Base-by-base conservation (phyloP, 1,139 yeast species). In the Scheffersomyces titani region DNA sequence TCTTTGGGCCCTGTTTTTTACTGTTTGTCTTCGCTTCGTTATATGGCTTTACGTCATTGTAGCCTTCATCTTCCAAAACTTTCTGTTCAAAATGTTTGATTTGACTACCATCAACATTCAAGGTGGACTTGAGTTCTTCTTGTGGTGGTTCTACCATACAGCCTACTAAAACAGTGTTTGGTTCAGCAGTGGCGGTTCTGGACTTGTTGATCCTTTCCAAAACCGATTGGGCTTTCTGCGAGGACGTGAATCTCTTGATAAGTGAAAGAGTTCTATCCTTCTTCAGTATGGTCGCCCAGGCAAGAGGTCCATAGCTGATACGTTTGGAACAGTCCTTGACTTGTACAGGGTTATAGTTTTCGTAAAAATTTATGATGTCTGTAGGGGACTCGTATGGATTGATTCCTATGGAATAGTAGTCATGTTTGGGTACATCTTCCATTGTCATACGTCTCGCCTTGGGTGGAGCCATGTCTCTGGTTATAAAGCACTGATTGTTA, bases 311-410 rank as follows among this genome's bases (percentile, higher is more conserved):
- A 57, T 61, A 66, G 51, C 65, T 63, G 45, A 68, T 59, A 5
- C 22, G 20, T 46, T 22, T 46, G n/a, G 49, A 19, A 19, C 49
- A 22, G 20, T 57, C 72, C 59, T 16, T 61, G 19, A 56, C 40
- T 46, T 22, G 30, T 19, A 52, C 9, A 30, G 73, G 63, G 24
- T 64, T 62, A 54, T 71, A 70, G 3, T 69, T 68, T 30, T 65
- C 64, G 54, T 64, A 67, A 54, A 76, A 75, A 50, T 68, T 70
- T 49, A 74, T 66, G 4, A 65, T 61, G 52, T 75, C 79, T 45
- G 58, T 59, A 19, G 57, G 51, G 7, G 60, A 57, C 6, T 56
- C 57, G 11, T 54, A 53, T 1, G 67, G 69, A 36, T 59, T 59
- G 16, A 46, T 46, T 19, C 49, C 49, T 19, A 46, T 11, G 11